These are phyloP conservation scores for Diaporthe caulivora DNA, from an alignment of 2,329 filamentous ascomycete genomes.

Conservation along the genomic window DNA sequence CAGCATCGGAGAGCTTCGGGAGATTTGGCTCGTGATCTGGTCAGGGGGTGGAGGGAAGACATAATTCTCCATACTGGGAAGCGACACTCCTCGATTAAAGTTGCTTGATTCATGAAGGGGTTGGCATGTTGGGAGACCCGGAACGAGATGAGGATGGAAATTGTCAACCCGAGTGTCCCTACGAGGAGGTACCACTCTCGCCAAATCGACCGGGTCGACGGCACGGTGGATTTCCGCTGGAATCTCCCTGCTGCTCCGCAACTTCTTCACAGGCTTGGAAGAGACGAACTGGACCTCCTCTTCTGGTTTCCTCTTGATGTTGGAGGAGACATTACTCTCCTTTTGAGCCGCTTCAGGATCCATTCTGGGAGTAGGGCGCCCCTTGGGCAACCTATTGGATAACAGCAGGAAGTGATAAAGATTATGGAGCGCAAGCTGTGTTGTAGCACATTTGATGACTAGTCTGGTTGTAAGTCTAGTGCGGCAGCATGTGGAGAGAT, in stretches of 20 bases:
- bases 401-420: background rate
- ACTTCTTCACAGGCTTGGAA: conserved; percentile 40
- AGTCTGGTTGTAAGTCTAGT: background rate
- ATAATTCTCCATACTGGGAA: conserved; percentile 39
- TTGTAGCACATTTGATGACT: background rate
- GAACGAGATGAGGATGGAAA: background rate
- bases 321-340: background rate
- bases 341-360: conserved; percentile 3
- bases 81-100: conserved; percentile 21
- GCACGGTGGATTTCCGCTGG: background rate
- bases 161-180: background rate
- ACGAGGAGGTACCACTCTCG: background rate
- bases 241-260: conserved; percentile 31
- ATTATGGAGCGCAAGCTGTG: background rate
- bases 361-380: conserved; percentile 9
- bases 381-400: background rate
- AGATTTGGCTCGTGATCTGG: conserved; percentile 4
- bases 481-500: background rate
- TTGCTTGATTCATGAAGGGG: conserved; percentile 6
- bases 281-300: conserved; percentile 42
- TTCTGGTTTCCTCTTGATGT: conserved; percentile 39
- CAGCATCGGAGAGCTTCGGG: conserved; percentile 38
- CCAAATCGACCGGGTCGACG: background rate
- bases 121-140: background rate
- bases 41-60: conserved; percentile 37